Conservation (phyloP, 176 grass and related monocot genomes). For the Oryza rufipogon region DNA sequence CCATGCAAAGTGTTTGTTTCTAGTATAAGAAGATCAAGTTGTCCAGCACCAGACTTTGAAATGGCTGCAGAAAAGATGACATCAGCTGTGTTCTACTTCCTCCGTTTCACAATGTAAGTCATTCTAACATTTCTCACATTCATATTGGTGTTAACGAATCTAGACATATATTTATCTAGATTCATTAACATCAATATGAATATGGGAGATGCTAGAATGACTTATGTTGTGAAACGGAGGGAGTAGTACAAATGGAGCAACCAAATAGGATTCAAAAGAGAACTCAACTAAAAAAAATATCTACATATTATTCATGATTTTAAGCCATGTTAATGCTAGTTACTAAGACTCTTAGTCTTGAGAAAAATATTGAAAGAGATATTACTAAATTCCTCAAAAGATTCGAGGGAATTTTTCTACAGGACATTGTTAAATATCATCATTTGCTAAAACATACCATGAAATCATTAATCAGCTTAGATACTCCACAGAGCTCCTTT, state of each 20-base stretch:
- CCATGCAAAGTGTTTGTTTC: slow-evolving; percentile 41
- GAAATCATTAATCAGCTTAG: neutral
- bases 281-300: neutral
- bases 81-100: neutral
- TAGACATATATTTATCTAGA: too few species aligned
- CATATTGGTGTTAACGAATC: too few species aligned
- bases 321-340: neutral
- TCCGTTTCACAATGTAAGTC: too few species aligned
- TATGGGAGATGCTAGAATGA: too few species aligned
- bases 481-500: neutral
- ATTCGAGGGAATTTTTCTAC: too few species aligned
- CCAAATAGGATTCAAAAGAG: neutral
- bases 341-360: neutral
- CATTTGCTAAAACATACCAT: neutral
- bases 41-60: slow-evolving; percentile 40
- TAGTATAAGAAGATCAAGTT: slow-evolving; percentile 37
- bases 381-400: neutral
- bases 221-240: too few species aligned
- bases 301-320: neutral
- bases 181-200: too few species aligned
- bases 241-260: neutral
- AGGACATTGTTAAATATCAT: neutral
- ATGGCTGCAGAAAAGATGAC: slow-evolving; percentile 31
- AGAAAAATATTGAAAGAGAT: neutral
- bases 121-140: too few species aligned